Percentiles rank a stretch among this genome's conserved stretches.
Conservation (phyloP, 169 alveolate species). For the Cryptosporidium meleagridis region DNA sequence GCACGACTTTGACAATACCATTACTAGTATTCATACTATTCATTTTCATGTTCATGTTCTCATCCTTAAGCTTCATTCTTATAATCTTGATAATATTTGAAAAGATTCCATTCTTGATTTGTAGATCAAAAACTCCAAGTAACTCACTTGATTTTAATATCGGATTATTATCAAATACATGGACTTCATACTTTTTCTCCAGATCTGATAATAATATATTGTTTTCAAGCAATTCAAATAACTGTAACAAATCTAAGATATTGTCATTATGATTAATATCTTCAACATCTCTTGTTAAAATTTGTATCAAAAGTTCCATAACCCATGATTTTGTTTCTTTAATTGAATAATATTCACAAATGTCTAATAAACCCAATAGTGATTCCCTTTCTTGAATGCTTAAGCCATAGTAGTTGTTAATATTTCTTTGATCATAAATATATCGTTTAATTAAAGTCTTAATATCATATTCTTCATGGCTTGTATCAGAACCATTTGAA, state of each 20-base stretch:
- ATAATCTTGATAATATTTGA: background rate
- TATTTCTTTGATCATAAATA: background rate
- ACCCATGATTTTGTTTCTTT: slow-evolving; percentile 5
- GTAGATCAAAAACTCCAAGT: background rate
- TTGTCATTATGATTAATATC: too few species aligned
- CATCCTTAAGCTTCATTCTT: background rate
- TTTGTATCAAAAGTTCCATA: background rate
- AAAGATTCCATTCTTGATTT: background rate
- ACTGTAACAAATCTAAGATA: background rate
- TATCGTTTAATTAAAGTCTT: slow-evolving; percentile 1
- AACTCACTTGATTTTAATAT: background rate
- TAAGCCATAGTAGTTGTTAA: background rate
- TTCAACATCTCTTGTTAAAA: background rate
- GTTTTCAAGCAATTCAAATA: slow-evolving; percentile 7
- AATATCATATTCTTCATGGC: background rate
- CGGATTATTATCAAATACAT: background rate
- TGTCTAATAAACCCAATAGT: background rate
- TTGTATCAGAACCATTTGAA: background rate
- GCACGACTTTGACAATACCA: slow-evolving; percentile 2
- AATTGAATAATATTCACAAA: slow-evolving; percentile 28
- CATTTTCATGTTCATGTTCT: background rate
- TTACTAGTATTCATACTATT: background rate
- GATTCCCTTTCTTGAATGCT: background rate
- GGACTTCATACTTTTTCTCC: background rate
- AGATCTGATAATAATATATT: slow-evolving; percentile 1